Percentiles rank a stretch among this genome's conserved stretches.
Conservation (phyloP, 441 rosid genomes). For the Brassica balearica region DNA sequence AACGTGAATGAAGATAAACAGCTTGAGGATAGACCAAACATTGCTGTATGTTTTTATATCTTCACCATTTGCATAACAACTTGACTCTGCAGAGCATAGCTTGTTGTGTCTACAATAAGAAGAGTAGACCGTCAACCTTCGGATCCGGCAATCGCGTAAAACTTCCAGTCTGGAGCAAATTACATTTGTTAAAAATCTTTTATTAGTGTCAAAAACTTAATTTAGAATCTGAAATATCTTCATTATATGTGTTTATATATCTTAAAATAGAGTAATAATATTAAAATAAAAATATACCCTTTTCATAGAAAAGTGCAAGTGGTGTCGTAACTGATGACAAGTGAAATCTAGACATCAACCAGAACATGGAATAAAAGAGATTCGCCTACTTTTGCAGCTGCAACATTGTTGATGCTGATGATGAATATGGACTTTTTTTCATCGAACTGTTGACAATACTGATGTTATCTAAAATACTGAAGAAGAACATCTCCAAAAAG, state of each 20-base stretch:
- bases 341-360: constrained; percentile 36
- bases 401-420: background rate
- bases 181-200: too few relatives aligned
- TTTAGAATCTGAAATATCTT: background rate
- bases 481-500: too few relatives aligned
- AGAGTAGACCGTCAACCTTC: too few relatives aligned
- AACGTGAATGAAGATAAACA: too few relatives aligned
- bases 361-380: constrained; percentile 37
- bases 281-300: constrained; percentile 21
- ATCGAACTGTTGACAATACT: background rate
- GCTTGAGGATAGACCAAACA: too few relatives aligned
- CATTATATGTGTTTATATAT: background rate
- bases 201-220: background rate
- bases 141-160: too few relatives aligned
- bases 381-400: constrained; percentile 40
- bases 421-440: background rate
- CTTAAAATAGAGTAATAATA: background rate
- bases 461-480: background rate
- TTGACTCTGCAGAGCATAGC: too few relatives aligned
- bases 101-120: too few relatives aligned
- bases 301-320: constrained; percentile 28
- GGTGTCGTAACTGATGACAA: constrained; percentile 33
- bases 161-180: too few relatives aligned
- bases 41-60: too few relatives aligned
- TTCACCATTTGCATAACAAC: too few relatives aligned